A percentile compares a stretch with the other conserved stretches of the same genome.
phyloP scores from a whole-genome alignment of 352 stramenopile species.

The Globisporangium canariense region DNA sequence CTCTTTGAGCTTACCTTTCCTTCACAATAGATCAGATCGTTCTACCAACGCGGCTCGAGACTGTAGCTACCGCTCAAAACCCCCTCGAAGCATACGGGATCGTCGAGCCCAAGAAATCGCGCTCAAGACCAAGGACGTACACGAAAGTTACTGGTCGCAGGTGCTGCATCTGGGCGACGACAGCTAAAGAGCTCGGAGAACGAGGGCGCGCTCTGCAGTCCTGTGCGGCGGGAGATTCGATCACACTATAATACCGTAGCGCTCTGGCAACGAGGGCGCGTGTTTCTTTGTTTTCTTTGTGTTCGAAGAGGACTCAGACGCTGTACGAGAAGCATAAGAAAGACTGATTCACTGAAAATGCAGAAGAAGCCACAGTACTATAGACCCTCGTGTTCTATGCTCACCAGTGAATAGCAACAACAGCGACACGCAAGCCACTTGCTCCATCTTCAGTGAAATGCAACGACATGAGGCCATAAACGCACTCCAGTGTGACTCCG shows the following conservation, averaged over 20 bases:
- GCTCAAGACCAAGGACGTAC: slow-evolving; percentile 57
- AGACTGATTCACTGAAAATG: no score
- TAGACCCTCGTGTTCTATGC: no score
- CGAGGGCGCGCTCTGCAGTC: slow-evolving; percentile 69
- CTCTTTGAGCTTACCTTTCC: background rate
- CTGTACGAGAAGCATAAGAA: no score
- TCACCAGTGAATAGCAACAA: background rate
- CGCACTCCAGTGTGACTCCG: slow-evolving; percentile 26
- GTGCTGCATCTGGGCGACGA: slow-evolving; percentile 78
- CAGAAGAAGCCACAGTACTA: no score
- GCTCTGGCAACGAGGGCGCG: no score
- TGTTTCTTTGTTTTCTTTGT: no score
- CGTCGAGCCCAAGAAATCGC: slow-evolving; percentile 31
- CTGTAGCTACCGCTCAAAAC: background rate
- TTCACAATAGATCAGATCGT: background rate
- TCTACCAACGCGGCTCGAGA: no score
- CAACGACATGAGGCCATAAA: slow-evolving; percentile 50
- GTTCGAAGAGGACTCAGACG: slow-evolving; percentile 26
- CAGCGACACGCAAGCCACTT: background rate
- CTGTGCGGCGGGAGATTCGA: slow-evolving; percentile 26
- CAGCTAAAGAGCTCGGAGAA: slow-evolving; percentile 56
- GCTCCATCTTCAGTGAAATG: background rate
- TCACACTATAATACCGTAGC: no score
- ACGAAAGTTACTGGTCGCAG: slow-evolving; percentile 63
- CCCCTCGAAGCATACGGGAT: background rate